Evolutionary conservation across 176 grass and related monocot genomes (phyloP), one percentile per base, ranked within the genome.

Genomic region (Eragrostis nindensis): DNA sequence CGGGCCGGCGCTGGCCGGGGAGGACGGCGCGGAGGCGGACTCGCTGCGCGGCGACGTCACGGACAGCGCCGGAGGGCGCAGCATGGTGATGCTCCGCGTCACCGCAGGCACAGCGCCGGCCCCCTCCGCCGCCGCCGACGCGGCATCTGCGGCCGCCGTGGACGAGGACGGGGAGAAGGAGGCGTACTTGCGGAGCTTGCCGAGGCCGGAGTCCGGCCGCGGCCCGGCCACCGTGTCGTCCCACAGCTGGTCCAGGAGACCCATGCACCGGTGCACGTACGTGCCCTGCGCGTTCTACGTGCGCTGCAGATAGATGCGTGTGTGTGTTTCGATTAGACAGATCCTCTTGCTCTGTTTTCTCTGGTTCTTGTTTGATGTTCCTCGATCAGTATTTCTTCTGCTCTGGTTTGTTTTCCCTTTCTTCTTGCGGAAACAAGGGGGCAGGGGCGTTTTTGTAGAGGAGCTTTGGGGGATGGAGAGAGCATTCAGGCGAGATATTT

Each of bases 211-310:
- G 32, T 94, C 92, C 64, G 94, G 94, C 45, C 66, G 76, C 12
- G 94, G 94, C 18, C 94, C 94, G 42, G 94, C 92, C 55, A 97
- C 83, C 11, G 94, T 97, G 83, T 97, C 94, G 79, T 97, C 94
- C 94, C 94, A 97, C n/a, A 97, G 94, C 68, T 92, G 92, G 75
- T 94, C 87, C 38, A 97, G 86, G 79, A 97, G 83, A 5, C 89
- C 81, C 94, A 97, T 97, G 77, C 49, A 57, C 3, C 21, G 9
- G 3, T 60, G 54, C 39, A 6, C 47, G 12, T 0, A 3, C 12
- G 9, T 63, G 25, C 70, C 26, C 74, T 88, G 74, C 75, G 29
- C 42, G 77, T 74, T n/a, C 44, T 32, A 71, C 41, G 39, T 83
- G 61, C 36, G 17, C 79, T 54, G 1, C 5, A 54, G 18, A 44